Percentiles rank a stretch among this genome's conserved stretches.
Conservation (phyloP, 352 stramenopile genomes). For the Globisporangium cystogenes region DNA sequence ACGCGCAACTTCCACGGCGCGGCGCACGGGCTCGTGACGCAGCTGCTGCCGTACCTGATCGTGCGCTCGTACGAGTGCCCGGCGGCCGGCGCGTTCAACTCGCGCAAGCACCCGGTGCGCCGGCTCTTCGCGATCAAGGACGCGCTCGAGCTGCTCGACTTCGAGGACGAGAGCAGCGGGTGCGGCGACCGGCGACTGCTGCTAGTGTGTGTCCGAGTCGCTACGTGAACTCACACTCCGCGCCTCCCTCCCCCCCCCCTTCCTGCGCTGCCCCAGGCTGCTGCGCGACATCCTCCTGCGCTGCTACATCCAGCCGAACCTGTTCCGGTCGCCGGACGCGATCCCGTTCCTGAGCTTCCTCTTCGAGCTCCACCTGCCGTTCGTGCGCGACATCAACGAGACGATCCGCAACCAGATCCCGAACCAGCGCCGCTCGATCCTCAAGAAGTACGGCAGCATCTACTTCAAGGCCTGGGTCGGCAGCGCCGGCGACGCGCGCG, state of each 20-base stretch:
- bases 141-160: conserved; percentile 70
- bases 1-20: conserved; percentile 49
- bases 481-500: conserved; percentile 34
- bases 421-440: conserved; percentile 75
- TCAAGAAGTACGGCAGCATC: conserved; percentile 74
- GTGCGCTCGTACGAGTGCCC: conserved; percentile 72
- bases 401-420: conserved; percentile 86
- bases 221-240: no score
- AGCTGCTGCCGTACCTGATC: conserved; percentile 81
- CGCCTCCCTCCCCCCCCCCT: no score
- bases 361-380: conserved; percentile 81
- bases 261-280: conserved; percentile 16
- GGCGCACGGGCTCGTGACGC: conserved; percentile 70
- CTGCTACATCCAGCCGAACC: conserved; percentile 82
- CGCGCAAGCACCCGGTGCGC: conserved; percentile 67
- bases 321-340: conserved; percentile 80
- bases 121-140: conserved; percentile 75
- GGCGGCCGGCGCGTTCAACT: conserved; percentile 39
- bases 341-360: conserved; percentile 81
- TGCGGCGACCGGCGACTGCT: conserved; percentile 14
- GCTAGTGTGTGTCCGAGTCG: no score
- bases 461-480: conserved; percentile 85
- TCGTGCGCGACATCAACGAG: conserved; percentile 83
- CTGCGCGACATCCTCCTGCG: conserved; percentile 81
- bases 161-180: conserved; percentile 78